A percentile compares a stretch with the other conserved stretches of the same genome.
phyloP scores from a whole-genome alignment of 768 basidiomycete genomes.

The Boletales sp. region DNA sequence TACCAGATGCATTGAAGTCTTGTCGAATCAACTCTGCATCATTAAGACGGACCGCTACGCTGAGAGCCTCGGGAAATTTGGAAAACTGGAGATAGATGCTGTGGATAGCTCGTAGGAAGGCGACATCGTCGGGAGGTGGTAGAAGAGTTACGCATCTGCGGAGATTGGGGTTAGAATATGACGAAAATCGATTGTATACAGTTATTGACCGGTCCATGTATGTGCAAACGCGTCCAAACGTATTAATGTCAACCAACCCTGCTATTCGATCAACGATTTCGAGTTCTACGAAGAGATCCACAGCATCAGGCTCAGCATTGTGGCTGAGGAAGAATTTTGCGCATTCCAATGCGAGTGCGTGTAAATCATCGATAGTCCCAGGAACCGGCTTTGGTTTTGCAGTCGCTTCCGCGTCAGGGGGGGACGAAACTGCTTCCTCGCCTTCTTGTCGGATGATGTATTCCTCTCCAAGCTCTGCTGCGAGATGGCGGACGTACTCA shows the following conservation, averaged over 20 bases:
- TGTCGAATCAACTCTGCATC: slow-evolving; percentile 76
- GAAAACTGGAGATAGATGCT: slow-evolving; percentile 82
- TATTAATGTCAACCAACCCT: slow-evolving; percentile 80
- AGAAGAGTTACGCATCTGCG: slow-evolving; percentile 82
- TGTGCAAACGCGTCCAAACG: slow-evolving; percentile 83
- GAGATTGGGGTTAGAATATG: slow-evolving; percentile 1
- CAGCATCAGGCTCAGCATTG: slow-evolving; percentile 97
- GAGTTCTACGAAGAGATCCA: slow-evolving; percentile 90
- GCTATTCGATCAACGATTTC: slow-evolving; percentile 83
- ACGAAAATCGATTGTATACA: neutral
- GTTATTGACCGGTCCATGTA: slow-evolving; percentile 87
- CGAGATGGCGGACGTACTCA: slow-evolving; percentile 96
- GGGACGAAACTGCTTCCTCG: slow-evolving; percentile 27
- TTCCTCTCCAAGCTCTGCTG: slow-evolving; percentile 95
- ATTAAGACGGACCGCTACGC: slow-evolving; percentile 79
- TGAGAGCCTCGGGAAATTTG: slow-evolving; percentile 88
- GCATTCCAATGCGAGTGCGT: slow-evolving; percentile 74
- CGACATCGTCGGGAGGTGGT: slow-evolving; percentile 87
- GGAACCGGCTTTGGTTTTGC: slow-evolving; percentile 31
- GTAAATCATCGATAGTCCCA: slow-evolving; percentile 72
- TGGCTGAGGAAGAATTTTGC: slow-evolving; percentile 87
- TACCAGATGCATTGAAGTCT: slow-evolving; percentile 87
- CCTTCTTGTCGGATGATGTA: slow-evolving; percentile 69
- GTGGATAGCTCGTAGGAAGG: slow-evolving; percentile 87
- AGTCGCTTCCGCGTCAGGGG: slow-evolving; percentile 26